phyloP scores from a whole-genome alignment of 768 basidiomycete species.

The Pleurotus djamor region DNA sequence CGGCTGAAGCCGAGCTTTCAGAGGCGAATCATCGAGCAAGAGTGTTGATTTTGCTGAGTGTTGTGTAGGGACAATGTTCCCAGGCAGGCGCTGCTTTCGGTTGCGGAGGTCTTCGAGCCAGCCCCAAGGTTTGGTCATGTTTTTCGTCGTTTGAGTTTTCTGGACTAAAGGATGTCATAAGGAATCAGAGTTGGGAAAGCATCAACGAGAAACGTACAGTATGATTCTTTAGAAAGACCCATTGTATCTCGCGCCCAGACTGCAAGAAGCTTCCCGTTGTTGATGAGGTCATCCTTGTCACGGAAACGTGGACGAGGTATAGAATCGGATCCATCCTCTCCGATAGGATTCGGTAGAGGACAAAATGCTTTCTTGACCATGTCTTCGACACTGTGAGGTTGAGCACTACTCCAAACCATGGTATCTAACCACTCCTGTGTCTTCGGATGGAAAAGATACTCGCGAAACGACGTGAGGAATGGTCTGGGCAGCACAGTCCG shows the following conservation, averaged over 20 bases:
- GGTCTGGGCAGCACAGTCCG: constrained; percentile 56
- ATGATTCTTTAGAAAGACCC: constrained; percentile 58
- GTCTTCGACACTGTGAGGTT: constrained; percentile 72
- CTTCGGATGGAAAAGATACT: constrained; percentile 59
- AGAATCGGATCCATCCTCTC: not conserved
- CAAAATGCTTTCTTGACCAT: constrained; percentile 72
- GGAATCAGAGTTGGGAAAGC: not conserved
- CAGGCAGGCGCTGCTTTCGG: not conserved
- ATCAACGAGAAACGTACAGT: constrained; percentile 48
- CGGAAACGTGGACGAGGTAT: not conserved
- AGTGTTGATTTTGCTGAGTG: constrained; percentile 47
- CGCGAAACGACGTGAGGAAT: constrained; percentile 58
- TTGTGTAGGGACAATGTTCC: constrained; percentile 6
- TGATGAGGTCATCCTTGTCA: not conserved
- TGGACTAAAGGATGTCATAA: constrained; percentile 23
- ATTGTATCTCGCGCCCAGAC: constrained; percentile 83
- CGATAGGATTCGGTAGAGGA: not conserved
- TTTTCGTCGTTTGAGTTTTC: constrained; percentile 66
- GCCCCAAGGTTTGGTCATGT: constrained; percentile 68
- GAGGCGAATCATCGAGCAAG: constrained; percentile 54
- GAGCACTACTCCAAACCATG: constrained; percentile 90
- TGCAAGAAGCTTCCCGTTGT: constrained; percentile 41
- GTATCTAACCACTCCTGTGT: constrained; percentile 74
- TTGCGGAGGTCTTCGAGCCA: constrained; percentile 19
- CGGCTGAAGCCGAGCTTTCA: constrained; percentile 65